Evolutionary conservation across 192 early-diverging fungal genomes (phyloP).

Genomic region (Coemansia sp.): DNA sequence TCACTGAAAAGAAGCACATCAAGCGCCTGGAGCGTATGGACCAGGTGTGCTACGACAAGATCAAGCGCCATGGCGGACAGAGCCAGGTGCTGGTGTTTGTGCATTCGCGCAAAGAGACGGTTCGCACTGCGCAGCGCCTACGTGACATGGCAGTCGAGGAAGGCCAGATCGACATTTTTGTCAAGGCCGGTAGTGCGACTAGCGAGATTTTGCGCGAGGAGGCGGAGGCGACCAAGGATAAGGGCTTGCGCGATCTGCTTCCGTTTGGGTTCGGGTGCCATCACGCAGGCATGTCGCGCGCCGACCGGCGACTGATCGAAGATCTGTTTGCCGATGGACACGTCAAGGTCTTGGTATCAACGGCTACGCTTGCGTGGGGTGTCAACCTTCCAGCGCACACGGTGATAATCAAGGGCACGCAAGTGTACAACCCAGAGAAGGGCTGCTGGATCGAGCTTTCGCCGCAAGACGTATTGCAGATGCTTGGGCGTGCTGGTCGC

Average conservation of each 20-base stretch:
- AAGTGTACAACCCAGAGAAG: constrained; percentile 95
- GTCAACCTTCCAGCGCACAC: constrained; percentile 98
- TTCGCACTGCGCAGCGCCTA: constrained; percentile 88
- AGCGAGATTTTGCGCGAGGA: constrained; percentile 83
- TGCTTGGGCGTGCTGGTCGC: constrained; percentile 96
- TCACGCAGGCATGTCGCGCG: constrained; percentile 93
- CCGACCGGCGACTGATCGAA: constrained; percentile 91
- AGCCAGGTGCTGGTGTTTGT: constrained; percentile 95
- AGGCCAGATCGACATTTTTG: constrained; percentile 79
- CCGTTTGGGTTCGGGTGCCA: constrained; percentile 96
- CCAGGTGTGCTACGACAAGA: constrained; percentile 94
- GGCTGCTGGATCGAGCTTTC: constrained; percentile 93
- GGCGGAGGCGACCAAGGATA: constrained; percentile 77
- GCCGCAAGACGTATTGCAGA: constrained; percentile 97
- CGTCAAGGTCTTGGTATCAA: constrained; percentile 90
- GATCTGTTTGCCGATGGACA: constrained; percentile 90
- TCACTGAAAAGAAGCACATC: constrained; percentile 95
- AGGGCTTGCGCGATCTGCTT: constrained; percentile 82
- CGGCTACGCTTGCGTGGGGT: constrained; percentile 98
- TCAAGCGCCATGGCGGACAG: constrained; percentile 77
- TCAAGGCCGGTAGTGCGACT: constrained; percentile 77
- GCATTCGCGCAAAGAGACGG: constrained; percentile 97
- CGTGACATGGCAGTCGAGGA: constrained; percentile 93
- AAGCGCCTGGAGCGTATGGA: constrained; percentile 95
- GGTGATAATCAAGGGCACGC: constrained; percentile 98